Conservation (phyloP, 2,329 filamentous ascomycete genomes). For the Rasamsonia emersonii region DNA sequence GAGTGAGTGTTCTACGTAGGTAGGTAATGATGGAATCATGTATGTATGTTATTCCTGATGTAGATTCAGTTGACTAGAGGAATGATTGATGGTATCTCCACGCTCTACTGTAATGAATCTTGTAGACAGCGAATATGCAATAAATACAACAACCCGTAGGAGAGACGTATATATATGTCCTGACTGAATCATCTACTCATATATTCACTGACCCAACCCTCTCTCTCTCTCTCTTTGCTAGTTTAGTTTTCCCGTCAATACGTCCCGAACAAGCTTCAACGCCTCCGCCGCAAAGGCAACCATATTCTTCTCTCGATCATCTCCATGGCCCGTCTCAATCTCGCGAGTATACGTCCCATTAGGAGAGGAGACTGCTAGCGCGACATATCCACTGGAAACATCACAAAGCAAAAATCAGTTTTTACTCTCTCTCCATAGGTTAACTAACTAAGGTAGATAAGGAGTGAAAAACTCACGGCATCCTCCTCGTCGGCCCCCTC, state of each 20-base stretch:
- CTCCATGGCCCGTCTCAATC: slow-evolving; percentile 46
- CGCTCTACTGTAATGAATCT: too few relatives aligned
- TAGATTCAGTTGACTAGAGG: too few relatives aligned
- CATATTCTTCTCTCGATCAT: slow-evolving; percentile 54
- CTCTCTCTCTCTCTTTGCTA: not conserved
- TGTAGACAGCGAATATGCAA: too few relatives aligned
- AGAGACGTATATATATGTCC: too few relatives aligned
- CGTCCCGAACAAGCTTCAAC: slow-evolving; percentile 48
- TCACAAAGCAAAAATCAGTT: too few relatives aligned
- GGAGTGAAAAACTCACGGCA: slow-evolving; percentile 34
- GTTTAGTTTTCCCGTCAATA: slow-evolving; percentile 34
- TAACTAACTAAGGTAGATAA: not conserved
- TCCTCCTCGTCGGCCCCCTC: slow-evolving; percentile 47
- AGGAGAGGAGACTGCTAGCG: slow-evolving; percentile 50
- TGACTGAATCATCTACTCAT: too few relatives aligned
- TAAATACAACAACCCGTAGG: too few relatives aligned
- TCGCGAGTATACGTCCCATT: slow-evolving; percentile 47
- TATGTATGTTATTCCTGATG: too few relatives aligned
- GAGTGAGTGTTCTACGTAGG: slow-evolving; percentile 32
- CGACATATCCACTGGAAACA: slow-evolving; percentile 56
- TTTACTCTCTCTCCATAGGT: not conserved
- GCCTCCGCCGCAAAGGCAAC: slow-evolving; percentile 52
- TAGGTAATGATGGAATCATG: too few relatives aligned
- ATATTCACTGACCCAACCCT: not conserved
- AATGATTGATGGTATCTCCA: too few relatives aligned